phyloP scores from a whole-genome alignment of 176 grass and related monocot genomes.

The Cenchrus purpureus region DNA sequence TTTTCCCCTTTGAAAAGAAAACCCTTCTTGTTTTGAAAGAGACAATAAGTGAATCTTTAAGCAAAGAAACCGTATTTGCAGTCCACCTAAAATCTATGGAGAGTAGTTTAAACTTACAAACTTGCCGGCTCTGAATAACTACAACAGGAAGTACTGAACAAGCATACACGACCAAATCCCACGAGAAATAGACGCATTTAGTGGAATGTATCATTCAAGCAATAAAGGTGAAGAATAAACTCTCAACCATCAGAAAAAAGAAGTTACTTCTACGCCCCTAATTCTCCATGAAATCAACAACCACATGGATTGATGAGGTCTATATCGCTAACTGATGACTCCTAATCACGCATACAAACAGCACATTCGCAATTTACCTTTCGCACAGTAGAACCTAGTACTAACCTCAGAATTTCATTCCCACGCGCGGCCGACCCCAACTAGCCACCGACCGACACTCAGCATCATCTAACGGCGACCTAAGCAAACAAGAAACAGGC shows the following conservation, averaged over 20 bases:
- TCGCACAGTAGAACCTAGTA: background rate
- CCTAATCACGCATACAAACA: background rate
- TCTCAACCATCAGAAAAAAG: background rate
- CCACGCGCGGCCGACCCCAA: background rate
- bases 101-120: background rate
- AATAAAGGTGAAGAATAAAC: slow-evolving; percentile 1
- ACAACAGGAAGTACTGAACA: background rate
- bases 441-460: background rate
- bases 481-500: background rate
- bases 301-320: background rate
- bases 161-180: background rate
- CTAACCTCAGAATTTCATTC: background rate
- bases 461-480: background rate
- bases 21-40: background rate
- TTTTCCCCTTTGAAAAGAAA: background rate
- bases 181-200: background rate
- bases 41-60: background rate
- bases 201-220: background rate
- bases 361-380: background rate
- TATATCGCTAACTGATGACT: background rate
- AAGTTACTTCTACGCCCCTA: background rate
- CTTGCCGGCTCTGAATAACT: background rate
- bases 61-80: background rate
- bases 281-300: background rate
- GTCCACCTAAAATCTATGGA: background rate